Conservation (phyloP, 2,329 filamentous ascomycete genomes). For the Myriosclerotinia scirpicola region DNA sequence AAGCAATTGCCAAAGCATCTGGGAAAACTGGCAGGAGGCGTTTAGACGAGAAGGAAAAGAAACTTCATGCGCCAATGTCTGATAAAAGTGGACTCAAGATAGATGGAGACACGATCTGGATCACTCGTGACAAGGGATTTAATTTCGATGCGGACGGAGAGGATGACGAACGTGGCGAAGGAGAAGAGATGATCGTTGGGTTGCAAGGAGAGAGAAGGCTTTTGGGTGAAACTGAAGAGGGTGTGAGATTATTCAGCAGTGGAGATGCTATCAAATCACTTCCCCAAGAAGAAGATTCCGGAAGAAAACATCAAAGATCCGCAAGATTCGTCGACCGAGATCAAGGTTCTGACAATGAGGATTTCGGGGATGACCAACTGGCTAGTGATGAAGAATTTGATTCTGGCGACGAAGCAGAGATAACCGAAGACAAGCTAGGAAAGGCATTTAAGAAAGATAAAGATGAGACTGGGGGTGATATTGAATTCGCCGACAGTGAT, state of each 20-base stretch:
- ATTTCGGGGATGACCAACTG: slow-evolving; percentile 51
- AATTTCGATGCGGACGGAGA: slow-evolving; percentile 71
- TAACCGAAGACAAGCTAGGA: slow-evolving; percentile 59
- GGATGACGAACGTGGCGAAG: slow-evolving; percentile 76
- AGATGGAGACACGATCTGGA: slow-evolving; percentile 96
- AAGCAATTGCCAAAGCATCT: slow-evolving; percentile 77
- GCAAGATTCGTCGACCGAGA: slow-evolving; percentile 60
- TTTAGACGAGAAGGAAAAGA: slow-evolving; percentile 94
- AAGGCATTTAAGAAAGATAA: slow-evolving; percentile 59
- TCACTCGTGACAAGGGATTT: slow-evolving; percentile 66
- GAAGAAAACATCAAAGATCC: slow-evolving; percentile 59
- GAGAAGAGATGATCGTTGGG: slow-evolving; percentile 90
- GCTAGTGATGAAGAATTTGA: slow-evolving; percentile 40
- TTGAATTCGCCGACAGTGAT: slow-evolving; percentile 94
- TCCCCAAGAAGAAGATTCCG: slow-evolving; percentile 59
- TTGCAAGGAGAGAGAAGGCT: slow-evolving; percentile 80
- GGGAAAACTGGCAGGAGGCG: slow-evolving; percentile 79
- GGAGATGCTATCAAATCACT: slow-evolving; percentile 66
- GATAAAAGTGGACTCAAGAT: slow-evolving; percentile 95
- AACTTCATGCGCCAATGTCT: slow-evolving; percentile 96
- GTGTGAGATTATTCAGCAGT: slow-evolving; percentile 81
- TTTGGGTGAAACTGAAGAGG: slow-evolving; percentile 78
- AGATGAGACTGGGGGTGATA: slow-evolving; percentile 62
- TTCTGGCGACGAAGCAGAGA: slow-evolving; percentile 56
- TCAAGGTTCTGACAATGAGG: slow-evolving; percentile 57